Conservation (phyloP, 2,329 filamentous ascomycete genomes). For the Scedosporium minutisporum region DNA sequence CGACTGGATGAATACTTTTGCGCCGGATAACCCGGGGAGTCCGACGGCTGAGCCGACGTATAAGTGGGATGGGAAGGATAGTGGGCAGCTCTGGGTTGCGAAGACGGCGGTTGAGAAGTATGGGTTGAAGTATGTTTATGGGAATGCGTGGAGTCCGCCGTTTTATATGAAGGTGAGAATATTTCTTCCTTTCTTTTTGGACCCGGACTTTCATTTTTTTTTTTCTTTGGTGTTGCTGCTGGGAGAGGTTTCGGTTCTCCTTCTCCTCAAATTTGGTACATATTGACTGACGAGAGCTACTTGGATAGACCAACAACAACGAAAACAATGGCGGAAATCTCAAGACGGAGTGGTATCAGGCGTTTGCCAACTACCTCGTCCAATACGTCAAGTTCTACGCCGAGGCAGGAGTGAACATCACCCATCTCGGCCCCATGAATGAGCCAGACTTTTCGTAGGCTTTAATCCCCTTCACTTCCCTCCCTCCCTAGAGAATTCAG, state of each 20-base stretch:
- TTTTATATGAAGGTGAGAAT: slow-evolving; percentile 33
- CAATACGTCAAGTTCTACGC: slow-evolving; percentile 38
- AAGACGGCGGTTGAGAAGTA: slow-evolving; percentile 32
- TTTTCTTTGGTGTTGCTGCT: background rate
- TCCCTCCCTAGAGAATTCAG: background rate
- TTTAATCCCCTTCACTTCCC: background rate
- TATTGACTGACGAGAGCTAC: background rate
- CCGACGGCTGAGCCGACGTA: slow-evolving; percentile 31
- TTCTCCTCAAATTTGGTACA: no score
- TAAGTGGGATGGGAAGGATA: slow-evolving; percentile 34
- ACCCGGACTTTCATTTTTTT: background rate
- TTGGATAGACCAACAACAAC: slow-evolving; percentile 5
- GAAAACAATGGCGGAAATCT: slow-evolving; percentile 7
- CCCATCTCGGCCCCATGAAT: slow-evolving; percentile 37
- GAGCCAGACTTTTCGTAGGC: slow-evolving; percentile 17
- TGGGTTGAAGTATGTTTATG: slow-evolving; percentile 28
- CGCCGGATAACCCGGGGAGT: slow-evolving; percentile 31
- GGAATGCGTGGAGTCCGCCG: slow-evolving; percentile 36
- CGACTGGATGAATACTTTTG: slow-evolving; percentile 20
- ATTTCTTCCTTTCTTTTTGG: background rate
- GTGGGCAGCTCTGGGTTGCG: slow-evolving; percentile 41
- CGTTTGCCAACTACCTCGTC: slow-evolving; percentile 37
- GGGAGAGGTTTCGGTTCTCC: background rate
- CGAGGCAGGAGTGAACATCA: slow-evolving; percentile 30
- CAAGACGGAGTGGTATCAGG: slow-evolving; percentile 31